Conservation (phyloP, 208 protist species). For the Naegleria gruberi region DNA sequence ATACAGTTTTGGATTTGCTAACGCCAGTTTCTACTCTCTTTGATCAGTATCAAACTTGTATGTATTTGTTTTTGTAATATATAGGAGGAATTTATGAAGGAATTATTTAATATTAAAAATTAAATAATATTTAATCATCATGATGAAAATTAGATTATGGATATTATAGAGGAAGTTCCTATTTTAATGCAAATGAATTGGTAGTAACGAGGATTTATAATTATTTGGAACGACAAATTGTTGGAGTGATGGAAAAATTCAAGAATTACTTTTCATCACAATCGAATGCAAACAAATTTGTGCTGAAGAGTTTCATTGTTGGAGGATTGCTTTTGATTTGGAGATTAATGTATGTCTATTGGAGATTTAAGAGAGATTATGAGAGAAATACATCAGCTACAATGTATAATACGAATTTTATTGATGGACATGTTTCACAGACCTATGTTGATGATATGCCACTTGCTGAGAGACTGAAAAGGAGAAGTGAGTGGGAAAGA, state of each 20-base stretch:
- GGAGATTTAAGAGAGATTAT: background rate
- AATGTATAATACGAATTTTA: background rate
- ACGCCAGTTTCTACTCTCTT: background rate
- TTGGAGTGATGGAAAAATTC: background rate
- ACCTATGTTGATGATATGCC: background rate
- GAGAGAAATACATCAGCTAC: background rate
- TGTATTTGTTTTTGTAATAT: no score
- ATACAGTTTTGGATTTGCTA: background rate
- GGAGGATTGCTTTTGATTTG: background rate
- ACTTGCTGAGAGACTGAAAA: background rate
- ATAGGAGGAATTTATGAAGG: background rate
- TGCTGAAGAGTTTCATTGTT: background rate
- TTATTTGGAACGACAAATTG: background rate
- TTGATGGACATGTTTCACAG: background rate
- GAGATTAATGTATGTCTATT: background rate
- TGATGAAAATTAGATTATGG: background rate
- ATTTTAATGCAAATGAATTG: background rate
- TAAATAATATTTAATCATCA: background rate
- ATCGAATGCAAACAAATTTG: background rate
- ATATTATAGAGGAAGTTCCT: background rate
- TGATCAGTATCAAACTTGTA: background rate
- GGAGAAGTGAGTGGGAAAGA: background rate
- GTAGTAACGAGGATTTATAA: background rate
- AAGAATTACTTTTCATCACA: background rate
- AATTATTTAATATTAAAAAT: background rate